phyloP scores from a whole-genome alignment of 805 yeast genomes.

The Hanseniaspora hatyaiensis region DNA sequence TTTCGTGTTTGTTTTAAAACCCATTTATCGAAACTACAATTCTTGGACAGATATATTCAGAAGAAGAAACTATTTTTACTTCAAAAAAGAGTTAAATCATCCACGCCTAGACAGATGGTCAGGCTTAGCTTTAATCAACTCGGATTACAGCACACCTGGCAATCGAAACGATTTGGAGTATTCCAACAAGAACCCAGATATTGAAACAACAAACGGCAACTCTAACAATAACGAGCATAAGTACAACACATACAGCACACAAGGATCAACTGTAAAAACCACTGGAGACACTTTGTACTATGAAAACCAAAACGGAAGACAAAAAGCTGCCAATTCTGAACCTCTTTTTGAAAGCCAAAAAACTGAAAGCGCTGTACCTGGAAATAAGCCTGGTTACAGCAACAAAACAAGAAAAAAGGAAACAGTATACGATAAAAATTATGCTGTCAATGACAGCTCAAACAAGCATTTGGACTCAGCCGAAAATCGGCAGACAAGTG shows the following conservation, averaged over 20 bases:
- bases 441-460: neutral
- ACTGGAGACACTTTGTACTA: slow-evolving; percentile 5
- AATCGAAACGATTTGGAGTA: neutral
- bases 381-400: too few species aligned
- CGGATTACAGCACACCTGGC: slow-evolving; percentile 5
- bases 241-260: slow-evolving; percentile 11
- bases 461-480: neutral
- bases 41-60: slow-evolving; percentile 23
- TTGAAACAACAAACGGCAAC: neutral
- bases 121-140: slow-evolving; percentile 21
- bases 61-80: slow-evolving; percentile 18
- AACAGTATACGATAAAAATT: neutral
- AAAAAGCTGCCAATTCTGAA: neutral
- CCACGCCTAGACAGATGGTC: slow-evolving; percentile 22
- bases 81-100: slow-evolving; percentile 14
- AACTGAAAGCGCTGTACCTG: neutral
- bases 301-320: slow-evolving; percentile 10
- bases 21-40: slow-evolving; percentile 19
- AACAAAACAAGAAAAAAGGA: too few species aligned
- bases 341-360: neutral
- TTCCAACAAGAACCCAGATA: neutral
- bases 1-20: slow-evolving; percentile 26
- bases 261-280: slow-evolving; percentile 3
- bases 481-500: too few species aligned
- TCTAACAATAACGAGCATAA: neutral